Percentiles rank a stretch among this genome's conserved stretches.
These are phyloP conservation scores for Protomyces lactucae-debilis DNA, from an alignment of 1,139 yeast genomes.

Conservation along the genomic window DNA sequence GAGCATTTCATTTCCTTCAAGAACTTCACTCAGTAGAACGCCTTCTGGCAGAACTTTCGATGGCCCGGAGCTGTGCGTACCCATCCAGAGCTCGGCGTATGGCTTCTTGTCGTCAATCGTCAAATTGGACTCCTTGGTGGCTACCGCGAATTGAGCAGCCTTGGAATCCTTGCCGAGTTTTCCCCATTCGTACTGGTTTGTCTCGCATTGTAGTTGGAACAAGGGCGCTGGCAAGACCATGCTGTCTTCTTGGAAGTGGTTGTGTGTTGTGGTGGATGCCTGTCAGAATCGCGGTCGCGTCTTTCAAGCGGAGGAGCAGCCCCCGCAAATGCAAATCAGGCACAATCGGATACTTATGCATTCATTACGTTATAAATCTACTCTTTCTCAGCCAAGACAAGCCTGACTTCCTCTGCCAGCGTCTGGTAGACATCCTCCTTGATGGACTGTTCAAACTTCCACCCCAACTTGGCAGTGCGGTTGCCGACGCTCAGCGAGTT, in stretches of 20 bases:
- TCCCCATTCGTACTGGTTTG: conserved; percentile 26
- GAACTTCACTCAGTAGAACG: conserved; percentile 58
- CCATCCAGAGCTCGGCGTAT: conserved; percentile 75
- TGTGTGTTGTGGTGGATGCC: neutral
- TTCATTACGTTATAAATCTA: neutral
- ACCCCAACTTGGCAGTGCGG: neutral
- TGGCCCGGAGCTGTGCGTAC: conserved; percentile 92
- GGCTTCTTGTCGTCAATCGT: conserved; percentile 13
- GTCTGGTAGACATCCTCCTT: neutral
- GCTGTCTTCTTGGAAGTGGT: neutral
- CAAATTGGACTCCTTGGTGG: conserved; percentile 9
- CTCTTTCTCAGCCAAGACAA: neutral
- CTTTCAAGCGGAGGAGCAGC: neutral
- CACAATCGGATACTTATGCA: neutral
- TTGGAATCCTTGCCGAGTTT: conserved; percentile 18
- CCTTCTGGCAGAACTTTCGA: conserved; percentile 57
- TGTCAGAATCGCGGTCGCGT: neutral
- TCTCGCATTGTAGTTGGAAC: conserved; percentile 25
- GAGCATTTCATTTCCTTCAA: conserved; percentile 55
- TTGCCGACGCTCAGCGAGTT: neutral
- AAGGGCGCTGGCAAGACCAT: conserved; percentile 26
- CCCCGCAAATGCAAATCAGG: neutral
- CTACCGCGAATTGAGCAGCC: conserved; percentile 23
- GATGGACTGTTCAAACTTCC: neutral
- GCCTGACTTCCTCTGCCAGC: neutral